Evolutionary conservation across 2,329 filamentous ascomycete genomes (phyloP).

Genomic region (Hymenoscyphus infarciens): DNA sequence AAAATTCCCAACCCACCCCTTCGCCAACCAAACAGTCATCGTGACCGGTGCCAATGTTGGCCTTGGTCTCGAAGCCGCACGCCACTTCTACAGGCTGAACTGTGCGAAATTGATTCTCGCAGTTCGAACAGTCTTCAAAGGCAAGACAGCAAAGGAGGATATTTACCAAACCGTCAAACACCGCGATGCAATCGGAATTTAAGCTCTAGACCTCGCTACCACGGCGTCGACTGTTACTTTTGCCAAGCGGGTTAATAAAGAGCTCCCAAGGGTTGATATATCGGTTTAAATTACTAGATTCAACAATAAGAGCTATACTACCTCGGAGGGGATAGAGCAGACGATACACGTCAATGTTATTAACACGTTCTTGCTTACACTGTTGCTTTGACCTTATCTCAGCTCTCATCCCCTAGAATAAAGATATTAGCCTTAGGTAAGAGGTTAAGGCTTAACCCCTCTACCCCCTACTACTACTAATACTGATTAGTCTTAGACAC

Average conservation of each 20-base stretch:
- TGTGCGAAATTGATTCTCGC: slow-evolving; percentile 38
- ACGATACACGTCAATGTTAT: slow-evolving; percentile 15
- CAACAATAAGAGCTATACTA: neutral
- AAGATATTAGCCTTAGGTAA: too few relatives aligned
- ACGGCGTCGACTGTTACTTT: slow-evolving; percentile 13
- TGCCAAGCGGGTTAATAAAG: slow-evolving; percentile 15
- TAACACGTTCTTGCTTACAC: slow-evolving; percentile 11
- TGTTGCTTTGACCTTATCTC: slow-evolving; percentile 10
- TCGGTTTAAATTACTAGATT: slow-evolving; percentile 20
- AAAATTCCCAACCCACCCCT: slow-evolving; percentile 21
- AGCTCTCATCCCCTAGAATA: too few relatives aligned
- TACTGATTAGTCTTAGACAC: too few relatives aligned
- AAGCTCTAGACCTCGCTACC: slow-evolving; percentile 13
- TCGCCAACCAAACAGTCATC: slow-evolving; percentile 35
- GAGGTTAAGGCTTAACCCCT: too few relatives aligned
- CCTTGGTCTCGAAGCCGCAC: slow-evolving; percentile 39
- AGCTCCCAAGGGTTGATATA: slow-evolving; percentile 17
- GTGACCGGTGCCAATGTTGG: slow-evolving; percentile 42
- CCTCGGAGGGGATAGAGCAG: slow-evolving; percentile 8
- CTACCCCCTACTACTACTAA: too few relatives aligned
- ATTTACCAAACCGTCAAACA: slow-evolving; percentile 25
- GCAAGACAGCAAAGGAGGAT: slow-evolving; percentile 39
- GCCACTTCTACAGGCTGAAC: slow-evolving; percentile 35
- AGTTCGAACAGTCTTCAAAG: slow-evolving; percentile 38
- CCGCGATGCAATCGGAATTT: slow-evolving; percentile 13